Base-by-base conservation (phyloP, 1,139 yeast genomes). In the Protomyces inouyei region DNA sequence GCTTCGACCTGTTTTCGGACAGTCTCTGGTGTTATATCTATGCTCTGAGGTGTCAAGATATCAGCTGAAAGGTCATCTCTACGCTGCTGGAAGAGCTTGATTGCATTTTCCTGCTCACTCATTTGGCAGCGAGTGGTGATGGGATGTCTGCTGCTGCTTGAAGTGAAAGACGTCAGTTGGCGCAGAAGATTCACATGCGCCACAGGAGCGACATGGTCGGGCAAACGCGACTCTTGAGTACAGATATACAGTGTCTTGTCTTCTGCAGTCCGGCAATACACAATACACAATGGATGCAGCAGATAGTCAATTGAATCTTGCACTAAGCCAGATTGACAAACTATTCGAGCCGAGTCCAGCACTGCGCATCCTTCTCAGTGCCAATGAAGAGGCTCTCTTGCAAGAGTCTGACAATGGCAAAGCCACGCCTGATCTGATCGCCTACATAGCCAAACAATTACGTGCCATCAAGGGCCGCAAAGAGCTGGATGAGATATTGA, bases 271-370 rank as follows among this genome's bases (percentile, higher is more conserved):
- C 2, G 32, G 5, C 32, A 5, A 28, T 4, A 0, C 12, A 16
- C 32, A 5, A 28, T 4, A 0, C 12, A 16, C 2, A n/a, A 43
- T 43, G 48, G 48, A 43, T 2, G 48, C 48, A 12, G 48, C 23
- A 16, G 48, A 43, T 3, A 6, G 18, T 21, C 48, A 43, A 18
- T 10, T 43, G 12, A 43, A 43, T 1, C 23, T 43, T 4, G 48
- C 48, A 18, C 25, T 43, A 3, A 43, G 23, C 12, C 51, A 57
- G 25, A 8, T 57, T 10, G 61, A 57, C 52, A 16, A 18, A 38
- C 55, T 57, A n/a, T 57, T 57, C 32, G 61, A 57, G 40, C 61
- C 61, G 23, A 37, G 55, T 23, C 21, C 55, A 21, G 32, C 61
- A 14, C 16, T 57, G 52, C 61, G 52, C 38, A 35, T 21, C 28